A percentile compares a stretch with the other conserved stretches of the same genome.
Evolutionary conservation across 768 basidiomycete genomes (phyloP).

Genomic region (Galerina sulciceps): DNA sequence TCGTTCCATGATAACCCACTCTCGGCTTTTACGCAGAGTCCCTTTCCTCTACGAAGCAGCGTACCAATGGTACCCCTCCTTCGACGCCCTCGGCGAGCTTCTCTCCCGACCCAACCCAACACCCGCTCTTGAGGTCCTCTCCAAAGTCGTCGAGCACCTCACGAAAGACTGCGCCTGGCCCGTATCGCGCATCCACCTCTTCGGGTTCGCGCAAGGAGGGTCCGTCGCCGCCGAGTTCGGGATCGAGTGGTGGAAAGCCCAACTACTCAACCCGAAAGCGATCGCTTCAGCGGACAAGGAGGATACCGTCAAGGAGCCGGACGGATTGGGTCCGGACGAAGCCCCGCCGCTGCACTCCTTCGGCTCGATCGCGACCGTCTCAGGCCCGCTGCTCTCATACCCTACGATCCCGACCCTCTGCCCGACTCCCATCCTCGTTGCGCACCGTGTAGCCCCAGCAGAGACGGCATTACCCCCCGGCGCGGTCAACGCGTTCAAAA

Average conservation of each 20-base stretch:
- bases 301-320: background rate
- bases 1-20: background rate
- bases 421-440: conserved; percentile 65
- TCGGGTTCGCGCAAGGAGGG: conserved; percentile 91
- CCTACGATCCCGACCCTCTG: conserved; percentile 60
- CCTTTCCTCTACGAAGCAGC: conserved; percentile 81
- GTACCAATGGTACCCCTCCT: conserved; percentile 87
- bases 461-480: conserved; percentile 46
- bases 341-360: conserved; percentile 37
- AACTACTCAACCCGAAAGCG: conserved; percentile 21
- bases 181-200: conserved; percentile 72
- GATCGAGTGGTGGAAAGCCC: conserved; percentile 56
- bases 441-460: conserved; percentile 54
- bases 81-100: conserved; percentile 77
- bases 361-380: conserved; percentile 71
- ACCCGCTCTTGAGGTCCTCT: conserved; percentile 60
- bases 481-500: conserved; percentile 58
- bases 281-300: background rate
- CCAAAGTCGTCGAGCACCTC: conserved; percentile 58
- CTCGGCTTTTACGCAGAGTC: conserved; percentile 48
- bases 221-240: conserved; percentile 74
- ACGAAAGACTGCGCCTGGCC: conserved; percentile 68
- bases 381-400: conserved; percentile 78
- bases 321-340: conserved; percentile 2
- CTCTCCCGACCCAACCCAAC: conserved; percentile 76